Evolutionary conservation across 2,329 filamentous ascomycete genomes (phyloP), one percentile per base, ranked within the genome.

Genomic region (Arthrinium puccinioides): DNA sequence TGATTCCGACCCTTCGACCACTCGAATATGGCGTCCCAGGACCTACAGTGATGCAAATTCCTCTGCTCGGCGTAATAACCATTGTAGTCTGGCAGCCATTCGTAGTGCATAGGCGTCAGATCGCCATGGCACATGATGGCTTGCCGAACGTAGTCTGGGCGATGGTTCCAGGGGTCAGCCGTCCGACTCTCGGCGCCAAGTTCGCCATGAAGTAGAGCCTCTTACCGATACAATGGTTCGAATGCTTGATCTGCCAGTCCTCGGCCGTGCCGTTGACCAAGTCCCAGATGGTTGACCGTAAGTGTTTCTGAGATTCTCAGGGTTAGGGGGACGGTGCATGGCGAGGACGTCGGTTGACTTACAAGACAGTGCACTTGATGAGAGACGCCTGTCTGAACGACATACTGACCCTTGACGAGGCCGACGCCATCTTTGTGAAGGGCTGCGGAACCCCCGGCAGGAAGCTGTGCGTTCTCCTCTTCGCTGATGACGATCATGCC

Each of bases 121-220:
- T 32, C 30, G n/a, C 30, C 30, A 20, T 32, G 30, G 16, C 30
- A 32, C 30, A 32, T 32, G 19, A 32, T 32, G 11, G 20, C n/a
- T 32, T 32, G 30, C 20, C 30, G 5, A 9, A 32, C 8, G 30
- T 32, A 32, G 30, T 32, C 30, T 8, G 20, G 16, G n/a, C 30
- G 20, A n/a, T 32, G 30, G 30, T 32, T 18, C 20, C 9, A 9
- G 27, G 18, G 7, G n/a, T 14, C 27, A n/a, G n/a, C n/a, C n/a
- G n/a, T n/a, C n/a, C n/a, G n/a, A n/a, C 7, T 8, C n/a, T n/a
- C n/a, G n/a, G n/a, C n/a, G n/a, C n/a, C n/a, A n/a, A n/a, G n/a
- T n/a, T n/a, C n/a, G n/a, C n/a, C n/a, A n/a, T n/a, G n/a, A n/a
- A n/a, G n/a, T n/a, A n/a, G n/a, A n/a, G n/a, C n/a, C n/a, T n/a